Percentiles rank a stretch among this genome's conserved stretches.
These are phyloP conservation scores for Whalleya microplaca DNA, from an alignment of 2,329 filamentous ascomycete genomes.

Conservation along the genomic window DNA sequence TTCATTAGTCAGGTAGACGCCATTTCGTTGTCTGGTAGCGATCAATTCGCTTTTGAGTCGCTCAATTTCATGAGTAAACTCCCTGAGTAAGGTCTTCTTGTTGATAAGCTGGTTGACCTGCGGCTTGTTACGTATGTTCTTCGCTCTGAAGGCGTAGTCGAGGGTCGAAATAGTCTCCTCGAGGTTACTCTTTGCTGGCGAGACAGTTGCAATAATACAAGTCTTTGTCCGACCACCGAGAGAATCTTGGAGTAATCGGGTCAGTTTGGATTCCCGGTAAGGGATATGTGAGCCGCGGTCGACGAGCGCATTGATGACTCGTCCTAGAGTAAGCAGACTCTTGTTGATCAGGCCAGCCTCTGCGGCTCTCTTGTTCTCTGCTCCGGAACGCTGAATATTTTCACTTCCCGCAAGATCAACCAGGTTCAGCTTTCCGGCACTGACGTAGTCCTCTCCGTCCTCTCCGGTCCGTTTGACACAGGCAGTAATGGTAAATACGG, in stretches of 20 bases:
- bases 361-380: slow-evolving; percentile 95
- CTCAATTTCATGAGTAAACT: slow-evolving; percentile 92
- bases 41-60: slow-evolving; percentile 93
- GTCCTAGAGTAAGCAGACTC: slow-evolving; percentile 88
- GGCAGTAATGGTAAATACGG: slow-evolving; percentile 93
- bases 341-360: slow-evolving; percentile 99
- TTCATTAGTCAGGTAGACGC: slow-evolving; percentile 90
- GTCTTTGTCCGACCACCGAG: slow-evolving; percentile 95
- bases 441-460: slow-evolving; percentile 86
- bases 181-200: slow-evolving; percentile 90
- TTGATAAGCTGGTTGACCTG: slow-evolving; percentile 91
- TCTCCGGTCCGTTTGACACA: slow-evolving; percentile 83
- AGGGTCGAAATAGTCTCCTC: slow-evolving; percentile 98
- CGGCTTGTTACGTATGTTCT: slow-evolving; percentile 98
- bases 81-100: slow-evolving; percentile 88
- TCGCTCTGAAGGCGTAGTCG: slow-evolving; percentile 96
- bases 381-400: slow-evolving; percentile 95
- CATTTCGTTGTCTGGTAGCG: slow-evolving; percentile 88
- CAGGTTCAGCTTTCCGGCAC: slow-evolving; percentile 90
- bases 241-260: slow-evolving; percentile 92
- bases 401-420: slow-evolving; percentile 97
- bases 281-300: slow-evolving; percentile 91
- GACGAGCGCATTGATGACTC: slow-evolving; percentile 96
- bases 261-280: slow-evolving; percentile 92
- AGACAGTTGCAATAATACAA: slow-evolving; percentile 97